phyloP scores from a whole-genome alignment of 2,329 filamentous ascomycete genomes.

The Arachnomyces sp. region DNA sequence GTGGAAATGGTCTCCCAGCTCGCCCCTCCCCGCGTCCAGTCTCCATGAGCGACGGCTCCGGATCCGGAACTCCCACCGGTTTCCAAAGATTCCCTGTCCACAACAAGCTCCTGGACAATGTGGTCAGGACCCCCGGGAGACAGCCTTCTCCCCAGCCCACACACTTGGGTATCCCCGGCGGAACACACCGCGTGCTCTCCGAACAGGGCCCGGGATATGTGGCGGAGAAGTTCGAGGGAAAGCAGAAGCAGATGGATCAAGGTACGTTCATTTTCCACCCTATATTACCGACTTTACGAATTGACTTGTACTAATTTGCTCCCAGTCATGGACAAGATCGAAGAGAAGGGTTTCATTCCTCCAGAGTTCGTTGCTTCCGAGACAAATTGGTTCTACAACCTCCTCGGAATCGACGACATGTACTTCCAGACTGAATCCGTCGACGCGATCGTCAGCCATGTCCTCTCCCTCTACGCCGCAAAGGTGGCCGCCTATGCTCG shows the following conservation, averaged over 20 bases:
- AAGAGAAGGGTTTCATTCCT: slow-evolving; percentile 77
- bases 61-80: slow-evolving; percentile 33
- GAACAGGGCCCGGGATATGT: slow-evolving; percentile 91
- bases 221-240: slow-evolving; percentile 87
- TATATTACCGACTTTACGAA: slow-evolving; percentile 4
- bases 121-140: slow-evolving; percentile 47
- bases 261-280: slow-evolving; percentile 41
- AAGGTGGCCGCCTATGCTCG: slow-evolving; percentile 91
- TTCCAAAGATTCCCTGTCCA: slow-evolving; percentile 37
- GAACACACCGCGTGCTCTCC: slow-evolving; percentile 62
- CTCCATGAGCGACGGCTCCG: slow-evolving; percentile 28
- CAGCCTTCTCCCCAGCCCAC: slow-evolving; percentile 82
- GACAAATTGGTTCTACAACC: slow-evolving; percentile 94
- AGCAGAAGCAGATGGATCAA: slow-evolving; percentile 78
- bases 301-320: no score
- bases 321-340: slow-evolving; percentile 72
- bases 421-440: slow-evolving; percentile 90
- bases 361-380: slow-evolving; percentile 73
- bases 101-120: slow-evolving; percentile 52
- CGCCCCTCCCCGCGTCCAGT: slow-evolving; percentile 25
- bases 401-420: slow-evolving; percentile 95
- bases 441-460: slow-evolving; percentile 82
- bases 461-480: slow-evolving; percentile 92
- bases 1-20: slow-evolving; percentile 19
- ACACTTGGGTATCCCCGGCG: slow-evolving; percentile 64